Conservation (phyloP, 2,329 filamentous ascomycete genomes). For the Biscogniauxia mediterranea region DNA sequence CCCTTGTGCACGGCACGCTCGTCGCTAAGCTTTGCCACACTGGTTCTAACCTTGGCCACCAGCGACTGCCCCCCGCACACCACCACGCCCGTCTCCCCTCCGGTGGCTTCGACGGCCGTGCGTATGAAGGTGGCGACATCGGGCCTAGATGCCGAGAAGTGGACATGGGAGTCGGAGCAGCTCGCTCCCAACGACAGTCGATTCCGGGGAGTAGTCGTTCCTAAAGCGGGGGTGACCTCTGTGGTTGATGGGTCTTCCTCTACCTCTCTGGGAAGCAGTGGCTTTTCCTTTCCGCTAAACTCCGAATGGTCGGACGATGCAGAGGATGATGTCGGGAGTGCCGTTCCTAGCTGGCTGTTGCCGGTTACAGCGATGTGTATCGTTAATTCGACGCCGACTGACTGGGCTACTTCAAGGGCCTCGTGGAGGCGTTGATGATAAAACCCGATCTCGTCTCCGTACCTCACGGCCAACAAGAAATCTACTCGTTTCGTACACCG, state of each 20-base stretch:
- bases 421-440: conserved; percentile 51
- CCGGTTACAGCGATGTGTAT: conserved; percentile 56
- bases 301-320: conserved; percentile 15
- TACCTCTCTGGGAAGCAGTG: conserved; percentile 5
- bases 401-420: conserved; percentile 42
- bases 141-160: conserved; percentile 46
- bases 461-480: conserved; percentile 51
- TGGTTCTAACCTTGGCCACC: conserved; percentile 53
- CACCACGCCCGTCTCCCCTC: conserved; percentile 60
- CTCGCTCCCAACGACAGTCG: conserved; percentile 26
- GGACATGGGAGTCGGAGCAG: conserved; percentile 39
- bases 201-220: conserved; percentile 13
- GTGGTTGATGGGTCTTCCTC: conserved; percentile 16
- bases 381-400: conserved; percentile 46
- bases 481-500: conserved; percentile 53
- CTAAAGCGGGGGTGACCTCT: conserved; percentile 23
- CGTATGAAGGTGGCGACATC: conserved; percentile 53
- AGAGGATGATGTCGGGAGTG: conserved; percentile 14
- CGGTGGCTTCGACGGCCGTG: conserved; percentile 53
- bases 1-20: conserved; percentile 64
- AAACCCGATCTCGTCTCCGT: conserved; percentile 53
- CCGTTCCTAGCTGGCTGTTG: conserved; percentile 25
- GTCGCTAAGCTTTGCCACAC: conserved; percentile 55
- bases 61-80: conserved; percentile 59
- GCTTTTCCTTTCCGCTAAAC: conserved; percentile 24